Evolutionary conservation across 2,329 filamentous ascomycete species (phyloP).

Genomic region (Nothophoma quercina): DNA sequence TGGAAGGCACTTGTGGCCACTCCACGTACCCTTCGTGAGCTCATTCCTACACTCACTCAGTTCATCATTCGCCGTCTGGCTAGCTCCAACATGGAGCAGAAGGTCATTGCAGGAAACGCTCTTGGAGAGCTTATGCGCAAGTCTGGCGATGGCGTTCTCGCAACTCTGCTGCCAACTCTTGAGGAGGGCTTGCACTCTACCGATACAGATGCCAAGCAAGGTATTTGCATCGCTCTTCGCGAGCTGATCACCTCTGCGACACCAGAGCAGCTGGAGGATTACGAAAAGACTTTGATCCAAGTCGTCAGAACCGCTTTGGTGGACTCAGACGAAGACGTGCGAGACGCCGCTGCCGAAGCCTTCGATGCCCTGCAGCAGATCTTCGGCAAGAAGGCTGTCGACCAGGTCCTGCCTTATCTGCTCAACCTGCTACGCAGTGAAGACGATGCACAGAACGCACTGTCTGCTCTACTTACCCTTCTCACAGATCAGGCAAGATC

Average conservation of each 20-base stretch:
- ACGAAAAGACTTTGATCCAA: conserved; percentile 93
- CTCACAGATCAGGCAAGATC: conserved; percentile 92
- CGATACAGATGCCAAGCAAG: conserved; percentile 92
- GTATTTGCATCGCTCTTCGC: conserved; percentile 94
- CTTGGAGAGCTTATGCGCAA: conserved; percentile 96
- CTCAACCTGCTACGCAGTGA: conserved; percentile 88
- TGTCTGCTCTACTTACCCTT: conserved; percentile 90
- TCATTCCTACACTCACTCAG: conserved; percentile 92
- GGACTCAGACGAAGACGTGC: conserved; percentile 86
- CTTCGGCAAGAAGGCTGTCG: conserved; percentile 90
- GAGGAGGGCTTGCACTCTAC: conserved; percentile 91
- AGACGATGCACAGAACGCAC: conserved; percentile 86
- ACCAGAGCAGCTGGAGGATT: conserved; percentile 86
- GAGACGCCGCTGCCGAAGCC: conserved; percentile 94
- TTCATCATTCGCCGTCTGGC: conserved; percentile 92
- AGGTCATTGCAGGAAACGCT: conserved; percentile 97
- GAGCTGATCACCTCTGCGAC: conserved; percentile 92
- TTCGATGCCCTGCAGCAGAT: conserved; percentile 96
- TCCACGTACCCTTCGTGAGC: conserved; percentile 90
- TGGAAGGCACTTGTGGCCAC: conserved; percentile 97
- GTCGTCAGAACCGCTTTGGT: conserved; percentile 93
- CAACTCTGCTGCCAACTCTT: conserved; percentile 86
- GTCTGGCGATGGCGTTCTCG: conserved; percentile 90
- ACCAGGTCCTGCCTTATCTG: conserved; percentile 92
- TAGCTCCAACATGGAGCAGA: conserved; percentile 97